These are phyloP conservation scores for Talaromyces funiculosus DNA, from an alignment of 2,329 filamentous ascomycete genomes.

Conservation along the genomic window DNA sequence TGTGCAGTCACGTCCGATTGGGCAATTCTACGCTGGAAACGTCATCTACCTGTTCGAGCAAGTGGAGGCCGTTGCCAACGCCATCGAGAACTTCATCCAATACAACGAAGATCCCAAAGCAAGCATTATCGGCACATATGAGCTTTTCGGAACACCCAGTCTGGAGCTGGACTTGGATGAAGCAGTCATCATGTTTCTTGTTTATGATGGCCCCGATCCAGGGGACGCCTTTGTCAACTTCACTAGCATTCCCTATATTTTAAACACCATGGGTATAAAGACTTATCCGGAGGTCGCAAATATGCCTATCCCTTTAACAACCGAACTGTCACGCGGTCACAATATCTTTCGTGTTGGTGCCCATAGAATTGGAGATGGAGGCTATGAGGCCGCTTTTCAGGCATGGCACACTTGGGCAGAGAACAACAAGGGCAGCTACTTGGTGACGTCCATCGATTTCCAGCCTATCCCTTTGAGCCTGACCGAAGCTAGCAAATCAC, in stretches of 20 bases:
- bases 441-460: neutral
- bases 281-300: neutral
- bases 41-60: neutral
- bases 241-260: slow-evolving; percentile 24
- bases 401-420: neutral
- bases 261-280: neutral
- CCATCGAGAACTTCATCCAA: slow-evolving; percentile 26
- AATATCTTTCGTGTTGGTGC: slow-evolving; percentile 33
- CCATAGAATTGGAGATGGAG: slow-evolving; percentile 23
- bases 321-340: slow-evolving; percentile 25
- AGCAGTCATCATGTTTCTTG: slow-evolving; percentile 30
- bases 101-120: slow-evolving; percentile 33
- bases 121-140: slow-evolving; percentile 30
- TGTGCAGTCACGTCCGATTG: neutral
- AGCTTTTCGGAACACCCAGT: slow-evolving; percentile 25
- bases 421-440: neutral
- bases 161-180: slow-evolving; percentile 28
- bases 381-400: neutral
- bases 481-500: slow-evolving; percentile 28
- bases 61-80: slow-evolving; percentile 20
- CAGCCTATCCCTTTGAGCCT: slow-evolving; percentile 26
- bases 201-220: slow-evolving; percentile 31
- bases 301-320: slow-evolving; percentile 20
- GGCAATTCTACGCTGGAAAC: neutral
- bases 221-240: slow-evolving; percentile 30